A percentile compares a stretch with the other conserved stretches of the same genome.
These are phyloP conservation scores for Hortaea werneckii DNA, from an alignment of 2,329 filamentous ascomycete species.

Conservation along the genomic window DNA sequence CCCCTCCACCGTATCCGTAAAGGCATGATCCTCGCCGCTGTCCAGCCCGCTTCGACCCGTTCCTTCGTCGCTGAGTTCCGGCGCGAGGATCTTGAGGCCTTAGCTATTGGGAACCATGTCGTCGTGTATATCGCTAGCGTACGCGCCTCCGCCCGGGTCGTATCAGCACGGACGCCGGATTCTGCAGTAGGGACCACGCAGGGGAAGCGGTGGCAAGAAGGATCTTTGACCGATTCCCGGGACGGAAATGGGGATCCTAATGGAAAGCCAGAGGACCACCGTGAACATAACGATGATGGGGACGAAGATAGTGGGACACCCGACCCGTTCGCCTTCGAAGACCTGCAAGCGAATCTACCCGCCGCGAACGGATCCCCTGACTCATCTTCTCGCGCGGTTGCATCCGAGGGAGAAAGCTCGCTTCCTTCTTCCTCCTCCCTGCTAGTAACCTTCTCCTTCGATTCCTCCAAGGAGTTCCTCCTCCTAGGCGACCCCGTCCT, in stretches of 20 bases:
- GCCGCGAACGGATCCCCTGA: too few relatives aligned
- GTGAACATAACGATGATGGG: too few relatives aligned
- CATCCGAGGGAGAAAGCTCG: slow-evolving; percentile 7
- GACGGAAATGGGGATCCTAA: too few relatives aligned
- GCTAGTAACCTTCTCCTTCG: slow-evolving; percentile 56
- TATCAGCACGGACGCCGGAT: slow-evolving; percentile 31
- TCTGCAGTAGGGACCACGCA: slow-evolving; percentile 4
- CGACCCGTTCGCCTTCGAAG: slow-evolving; percentile 18
- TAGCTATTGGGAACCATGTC: slow-evolving; percentile 59
- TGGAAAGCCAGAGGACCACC: too few relatives aligned
- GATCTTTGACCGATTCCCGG: background rate
- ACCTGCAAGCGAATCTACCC: slow-evolving; percentile 3
- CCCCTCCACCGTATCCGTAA: slow-evolving; percentile 45
- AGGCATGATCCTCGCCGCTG: slow-evolving; percentile 67
- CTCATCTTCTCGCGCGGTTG: too few relatives aligned
- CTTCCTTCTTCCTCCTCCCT: slow-evolving; percentile 13
- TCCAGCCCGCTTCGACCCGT: slow-evolving; percentile 45
- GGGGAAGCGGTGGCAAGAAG: background rate
- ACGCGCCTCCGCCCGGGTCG: slow-evolving; percentile 65
- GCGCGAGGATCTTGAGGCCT: slow-evolving; percentile 49
- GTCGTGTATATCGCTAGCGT: slow-evolving; percentile 85
- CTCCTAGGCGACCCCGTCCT: slow-evolving; percentile 61
- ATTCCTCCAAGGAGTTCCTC: slow-evolving; percentile 62
- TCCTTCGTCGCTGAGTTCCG: slow-evolving; percentile 57
- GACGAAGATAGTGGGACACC: background rate